Evolutionary conservation across 495 filamentous ascomycete genomes (phyloP).

Genomic region (Aspergillus avenaceus): DNA sequence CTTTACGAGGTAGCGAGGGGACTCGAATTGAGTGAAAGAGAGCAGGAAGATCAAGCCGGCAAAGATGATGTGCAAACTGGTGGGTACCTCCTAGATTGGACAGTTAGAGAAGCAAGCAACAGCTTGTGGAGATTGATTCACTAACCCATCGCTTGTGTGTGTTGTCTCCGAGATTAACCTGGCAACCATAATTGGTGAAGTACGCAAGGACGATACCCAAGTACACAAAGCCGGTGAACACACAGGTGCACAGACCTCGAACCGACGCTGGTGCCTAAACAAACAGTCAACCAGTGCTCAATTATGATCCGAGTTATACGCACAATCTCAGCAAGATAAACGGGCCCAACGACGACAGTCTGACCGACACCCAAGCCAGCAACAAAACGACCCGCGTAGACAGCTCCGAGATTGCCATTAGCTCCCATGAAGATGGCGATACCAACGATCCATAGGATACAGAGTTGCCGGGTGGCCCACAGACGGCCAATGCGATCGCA

Average conservation of each 20-base stretch:
- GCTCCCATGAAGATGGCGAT: conserved; percentile 65
- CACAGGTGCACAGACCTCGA: conserved; percentile 64
- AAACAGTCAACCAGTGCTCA: no score
- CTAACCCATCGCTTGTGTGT: conserved; percentile 57
- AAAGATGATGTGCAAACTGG: conserved; percentile 68
- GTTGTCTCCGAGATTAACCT: conserved; percentile 53
- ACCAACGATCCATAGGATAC: conserved; percentile 61
- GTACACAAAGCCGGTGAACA: conserved; percentile 57
- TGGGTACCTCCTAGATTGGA: conserved; percentile 52
- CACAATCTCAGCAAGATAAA: conserved; percentile 50
- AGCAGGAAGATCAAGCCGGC: conserved; percentile 62
- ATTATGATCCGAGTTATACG: no score
- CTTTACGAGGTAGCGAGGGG: conserved; percentile 60
- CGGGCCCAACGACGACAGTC: conserved; percentile 59
- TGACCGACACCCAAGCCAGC: conserved; percentile 65
- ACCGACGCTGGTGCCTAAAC: conserved; percentile 54
- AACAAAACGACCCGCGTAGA: conserved; percentile 65
- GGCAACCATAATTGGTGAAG: conserved; percentile 50
- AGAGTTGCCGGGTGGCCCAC: conserved; percentile 66
- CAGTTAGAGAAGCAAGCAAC: conserved; percentile 21
- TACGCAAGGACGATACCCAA: conserved; percentile 47
- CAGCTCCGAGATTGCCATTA: conserved; percentile 54
- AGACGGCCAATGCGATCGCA: conserved; percentile 67
- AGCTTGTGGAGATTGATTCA: conserved; percentile 8
- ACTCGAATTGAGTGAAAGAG: conserved; percentile 62